These are phyloP conservation scores for Kwoniella sp. DNA, from an alignment of 768 basidiomycete genomes.

Conservation along the genomic window DNA sequence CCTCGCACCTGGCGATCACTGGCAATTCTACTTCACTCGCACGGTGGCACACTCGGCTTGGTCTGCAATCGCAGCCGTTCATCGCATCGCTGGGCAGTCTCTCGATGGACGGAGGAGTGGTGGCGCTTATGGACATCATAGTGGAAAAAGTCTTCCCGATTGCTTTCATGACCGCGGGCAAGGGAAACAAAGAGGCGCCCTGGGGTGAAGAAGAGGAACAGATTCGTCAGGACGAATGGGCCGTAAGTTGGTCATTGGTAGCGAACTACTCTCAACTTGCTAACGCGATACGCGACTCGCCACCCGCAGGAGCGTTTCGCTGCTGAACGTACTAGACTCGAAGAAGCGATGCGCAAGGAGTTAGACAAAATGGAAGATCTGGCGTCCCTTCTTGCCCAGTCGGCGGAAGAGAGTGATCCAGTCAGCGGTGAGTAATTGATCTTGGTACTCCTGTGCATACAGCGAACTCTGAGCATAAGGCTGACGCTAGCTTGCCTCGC, in stretches of 20 bases:
- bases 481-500: not conserved
- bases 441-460: too few relatives aligned
- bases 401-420: conserved; percentile 60
- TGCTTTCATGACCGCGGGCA: conserved; percentile 74
- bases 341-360: conserved; percentile 65
- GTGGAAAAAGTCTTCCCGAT: conserved; percentile 74
- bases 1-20: conserved; percentile 66
- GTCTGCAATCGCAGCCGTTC: conserved; percentile 68
- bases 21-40: conserved; percentile 87
- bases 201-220: conserved; percentile 72
- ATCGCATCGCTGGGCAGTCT: conserved; percentile 78
- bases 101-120: conserved; percentile 75
- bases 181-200: conserved; percentile 64
- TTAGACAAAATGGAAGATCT: conserved; percentile 63
- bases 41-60: conserved; percentile 85
- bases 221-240: conserved; percentile 67
- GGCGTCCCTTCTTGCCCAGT: conserved; percentile 63
- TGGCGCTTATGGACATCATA: conserved; percentile 73
- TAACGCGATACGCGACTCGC: conserved; percentile 17
- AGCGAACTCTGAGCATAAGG: not conserved
- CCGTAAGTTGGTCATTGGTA: conserved; percentile 59
- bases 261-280: not conserved
- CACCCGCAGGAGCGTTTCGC: conserved; percentile 64
- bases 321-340: conserved; percentile 65
- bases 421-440: conserved; percentile 40